Conservation (phyloP, 371 early-diverging fungal genomes). For the Lichtheimia ramosa region DNA sequence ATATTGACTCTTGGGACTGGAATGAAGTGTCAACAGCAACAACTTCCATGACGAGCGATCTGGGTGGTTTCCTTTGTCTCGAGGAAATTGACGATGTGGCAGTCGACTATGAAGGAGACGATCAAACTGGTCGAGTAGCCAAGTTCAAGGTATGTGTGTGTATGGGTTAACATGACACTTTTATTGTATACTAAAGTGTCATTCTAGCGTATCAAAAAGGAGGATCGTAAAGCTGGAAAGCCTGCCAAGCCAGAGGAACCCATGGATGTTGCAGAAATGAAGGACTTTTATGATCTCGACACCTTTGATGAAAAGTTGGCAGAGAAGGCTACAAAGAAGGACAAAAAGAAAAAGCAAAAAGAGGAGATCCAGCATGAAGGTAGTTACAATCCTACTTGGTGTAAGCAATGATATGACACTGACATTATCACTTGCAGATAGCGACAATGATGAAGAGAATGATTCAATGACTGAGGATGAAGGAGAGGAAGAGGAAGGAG, state of each 20-base stretch:
- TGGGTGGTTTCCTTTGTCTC: conserved; percentile 80
- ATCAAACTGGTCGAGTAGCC: conserved; percentile 61
- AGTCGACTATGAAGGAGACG: conserved; percentile 69
- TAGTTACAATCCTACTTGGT: not conserved
- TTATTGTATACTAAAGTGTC: not conserved
- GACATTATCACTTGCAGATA: not conserved
- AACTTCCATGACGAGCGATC: conserved; percentile 56
- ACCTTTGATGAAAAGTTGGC: conserved; percentile 53
- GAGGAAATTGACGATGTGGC: conserved; percentile 89
- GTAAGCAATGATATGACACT: not conserved
- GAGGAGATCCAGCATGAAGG: not conserved
- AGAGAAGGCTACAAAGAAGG: conserved; percentile 11
- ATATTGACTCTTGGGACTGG: conserved; percentile 68
- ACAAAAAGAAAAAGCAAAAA: conserved; percentile 17
- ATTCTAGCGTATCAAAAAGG: conserved; percentile 51
- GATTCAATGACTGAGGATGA: not conserved
- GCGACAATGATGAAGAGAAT: conserved; percentile 5
- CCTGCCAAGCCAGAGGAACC: conserved; percentile 53
- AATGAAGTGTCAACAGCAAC: conserved; percentile 46
- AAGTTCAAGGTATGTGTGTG: conserved; percentile 63
- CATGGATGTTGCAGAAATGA: conserved; percentile 44
- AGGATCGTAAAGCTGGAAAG: conserved; percentile 28
- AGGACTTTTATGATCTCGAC: conserved; percentile 54
- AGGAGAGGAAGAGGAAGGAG: not conserved
- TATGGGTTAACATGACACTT: not conserved